Conservation (phyloP, 2,329 filamentous ascomycete genomes). For the Zasmidium citrigriseum region DNA sequence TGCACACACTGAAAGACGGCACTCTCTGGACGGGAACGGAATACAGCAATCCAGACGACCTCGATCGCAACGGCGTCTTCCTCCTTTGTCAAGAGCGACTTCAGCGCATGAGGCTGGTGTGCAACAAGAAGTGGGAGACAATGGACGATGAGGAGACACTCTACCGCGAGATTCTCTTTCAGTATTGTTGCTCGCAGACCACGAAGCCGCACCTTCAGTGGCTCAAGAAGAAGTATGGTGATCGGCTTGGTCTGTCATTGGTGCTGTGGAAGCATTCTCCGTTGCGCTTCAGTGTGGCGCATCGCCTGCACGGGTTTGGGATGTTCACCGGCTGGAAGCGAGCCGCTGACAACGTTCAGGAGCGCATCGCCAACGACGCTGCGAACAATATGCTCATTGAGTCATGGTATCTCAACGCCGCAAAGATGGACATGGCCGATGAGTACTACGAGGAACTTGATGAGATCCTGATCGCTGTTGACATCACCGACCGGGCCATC, state of each 20-base stretch:
- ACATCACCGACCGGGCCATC: not conserved
- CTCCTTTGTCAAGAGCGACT: not conserved
- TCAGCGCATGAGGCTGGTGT: not conserved
- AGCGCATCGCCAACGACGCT: not conserved
- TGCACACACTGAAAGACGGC: too few species aligned
- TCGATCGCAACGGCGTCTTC: not conserved
- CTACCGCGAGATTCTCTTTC: not conserved
- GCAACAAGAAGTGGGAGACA: not conserved
- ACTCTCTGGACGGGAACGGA: too few species aligned
- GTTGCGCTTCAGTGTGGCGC: not conserved
- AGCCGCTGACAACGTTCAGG: not conserved
- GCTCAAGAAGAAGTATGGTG: not conserved
- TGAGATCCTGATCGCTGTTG: not conserved
- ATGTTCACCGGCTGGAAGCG: not conserved
- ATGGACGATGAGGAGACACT: not conserved
- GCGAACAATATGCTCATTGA: not conserved
- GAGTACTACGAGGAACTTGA: not conserved
- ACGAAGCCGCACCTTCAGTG: not conserved
- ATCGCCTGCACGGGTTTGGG: not conserved
- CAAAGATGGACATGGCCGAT: not conserved
- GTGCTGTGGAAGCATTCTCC: not conserved
- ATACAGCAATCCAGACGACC: too few species aligned
- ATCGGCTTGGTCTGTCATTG: not conserved
- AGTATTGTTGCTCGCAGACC: not conserved
- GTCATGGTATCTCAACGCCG: not conserved